Evolutionary conservation across 495 filamentous ascomycete species (phyloP).

Genomic region (Penicillium pulvis): DNA sequence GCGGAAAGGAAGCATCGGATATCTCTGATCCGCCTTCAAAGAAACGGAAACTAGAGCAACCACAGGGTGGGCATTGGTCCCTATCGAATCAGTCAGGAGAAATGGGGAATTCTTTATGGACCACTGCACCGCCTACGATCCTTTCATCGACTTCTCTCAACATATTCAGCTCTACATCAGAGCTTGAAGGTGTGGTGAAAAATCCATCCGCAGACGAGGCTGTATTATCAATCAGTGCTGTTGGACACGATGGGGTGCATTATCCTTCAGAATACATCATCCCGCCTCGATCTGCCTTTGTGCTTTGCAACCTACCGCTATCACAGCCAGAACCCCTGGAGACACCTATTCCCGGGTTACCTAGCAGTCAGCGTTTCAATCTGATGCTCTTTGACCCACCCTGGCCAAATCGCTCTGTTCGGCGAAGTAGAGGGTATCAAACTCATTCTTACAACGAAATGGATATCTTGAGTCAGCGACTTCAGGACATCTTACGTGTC

Average conservation of each 20-base stretch:
- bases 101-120: not conserved
- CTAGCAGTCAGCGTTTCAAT: slow-evolving; percentile 57
- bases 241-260: slow-evolving; percentile 1
- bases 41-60: not conserved
- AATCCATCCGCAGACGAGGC: slow-evolving; percentile 33
- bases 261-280: slow-evolving; percentile 32
- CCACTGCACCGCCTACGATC: slow-evolving; percentile 30
- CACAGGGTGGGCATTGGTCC: not conserved
- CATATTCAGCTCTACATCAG: slow-evolving; percentile 28
- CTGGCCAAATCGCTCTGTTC: slow-evolving; percentile 89
- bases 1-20: not conserved
- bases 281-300: slow-evolving; percentile 55
- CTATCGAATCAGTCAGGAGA: slow-evolving; percentile 11
- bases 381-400: slow-evolving; percentile 88
- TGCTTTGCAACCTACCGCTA: slow-evolving; percentile 43
- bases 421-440: slow-evolving; percentile 66
- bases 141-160: slow-evolving; percentile 37
- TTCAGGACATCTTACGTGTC: slow-evolving; percentile 32
- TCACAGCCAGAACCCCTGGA: slow-evolving; percentile 11
- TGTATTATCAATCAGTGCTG: slow-evolving; percentile 8
- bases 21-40: too few species aligned
- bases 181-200: slow-evolving; percentile 37
- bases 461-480: slow-evolving; percentile 28
- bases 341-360: slow-evolving; percentile 32
- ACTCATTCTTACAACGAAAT: slow-evolving; percentile 48